phyloP scores from a whole-genome alignment of 2,329 filamentous ascomycete species.

The Aspergillus novofumigatus region DNA sequence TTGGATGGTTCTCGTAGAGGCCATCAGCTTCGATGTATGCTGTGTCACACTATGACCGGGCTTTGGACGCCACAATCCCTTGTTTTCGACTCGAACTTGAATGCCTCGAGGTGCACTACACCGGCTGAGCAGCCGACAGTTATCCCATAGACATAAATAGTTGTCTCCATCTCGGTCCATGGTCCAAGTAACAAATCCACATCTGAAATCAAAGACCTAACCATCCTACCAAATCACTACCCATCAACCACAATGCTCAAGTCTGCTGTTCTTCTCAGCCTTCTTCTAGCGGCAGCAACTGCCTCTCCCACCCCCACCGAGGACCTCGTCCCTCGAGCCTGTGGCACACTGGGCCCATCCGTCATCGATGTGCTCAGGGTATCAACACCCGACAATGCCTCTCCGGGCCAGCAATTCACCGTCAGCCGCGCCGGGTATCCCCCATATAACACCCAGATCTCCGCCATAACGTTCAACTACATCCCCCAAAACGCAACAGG shows the following conservation, averaged over 20 bases:
- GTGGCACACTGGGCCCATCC: conserved; percentile 9
- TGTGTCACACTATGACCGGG: neutral
- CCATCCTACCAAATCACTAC: neutral
- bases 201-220: neutral
- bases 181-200: neutral
- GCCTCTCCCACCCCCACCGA: conserved; percentile 7
- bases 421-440: conserved; percentile 7
- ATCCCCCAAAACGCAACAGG: conserved; percentile 14
- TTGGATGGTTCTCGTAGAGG: neutral
- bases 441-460: conserved; percentile 1
- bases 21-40: neutral
- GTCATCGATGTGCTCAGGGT: conserved; percentile 12
- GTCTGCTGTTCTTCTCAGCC: neutral
- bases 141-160: neutral
- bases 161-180: neutral
- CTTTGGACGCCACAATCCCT: neutral
- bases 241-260: conserved; percentile 5
- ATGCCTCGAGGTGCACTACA: neutral
- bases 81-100: neutral
- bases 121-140: no score
- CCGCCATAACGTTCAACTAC: conserved; percentile 14
- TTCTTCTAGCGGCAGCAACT: conserved; percentile 1
- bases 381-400: conserved; percentile 7
- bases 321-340: conserved; percentile 11
- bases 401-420: conserved; percentile 7